These are phyloP conservation scores for Hyphodiscus sp. DNA, from an alignment of 2,329 filamentous ascomycete species.

Conservation along the genomic window DNA sequence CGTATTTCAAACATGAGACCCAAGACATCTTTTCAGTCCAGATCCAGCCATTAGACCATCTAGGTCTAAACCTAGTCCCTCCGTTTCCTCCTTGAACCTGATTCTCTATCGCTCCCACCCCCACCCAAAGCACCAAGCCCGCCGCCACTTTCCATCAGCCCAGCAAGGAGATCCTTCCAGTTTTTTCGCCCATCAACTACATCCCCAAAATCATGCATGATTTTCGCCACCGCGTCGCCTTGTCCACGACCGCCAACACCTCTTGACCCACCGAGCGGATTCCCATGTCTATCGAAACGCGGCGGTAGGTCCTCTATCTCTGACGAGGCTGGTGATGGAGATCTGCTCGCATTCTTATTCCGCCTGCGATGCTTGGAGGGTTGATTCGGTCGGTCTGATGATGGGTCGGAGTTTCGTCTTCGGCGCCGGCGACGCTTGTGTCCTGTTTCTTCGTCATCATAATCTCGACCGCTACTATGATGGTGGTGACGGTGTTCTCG, in stretches of 20 bases:
- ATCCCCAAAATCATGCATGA: conserved; percentile 21
- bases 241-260: neutral
- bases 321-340: conserved; percentile 9
- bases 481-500: neutral
- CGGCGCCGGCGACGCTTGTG: conserved; percentile 12
- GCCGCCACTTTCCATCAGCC: conserved; percentile 13
- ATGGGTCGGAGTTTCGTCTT: conserved; percentile 26
- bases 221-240: conserved; percentile 26
- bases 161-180: conserved; percentile 26
- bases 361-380: conserved; percentile 17
- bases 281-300: conserved; percentile 26
- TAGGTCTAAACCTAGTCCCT: neutral
- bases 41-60: neutral
- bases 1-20: too few species aligned
- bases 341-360: conserved; percentile 8
- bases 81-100: neutral
- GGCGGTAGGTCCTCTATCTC: conserved; percentile 24
- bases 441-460: neutral
- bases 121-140: neutral
- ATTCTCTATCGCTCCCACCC: neutral
- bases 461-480: neutral
- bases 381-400: conserved; percentile 21
- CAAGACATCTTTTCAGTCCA: neutral
- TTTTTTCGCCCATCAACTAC: conserved; percentile 25
- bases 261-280: conserved; percentile 12